Conservation (phyloP, 805 yeast species). For the Candida insectalens region DNA sequence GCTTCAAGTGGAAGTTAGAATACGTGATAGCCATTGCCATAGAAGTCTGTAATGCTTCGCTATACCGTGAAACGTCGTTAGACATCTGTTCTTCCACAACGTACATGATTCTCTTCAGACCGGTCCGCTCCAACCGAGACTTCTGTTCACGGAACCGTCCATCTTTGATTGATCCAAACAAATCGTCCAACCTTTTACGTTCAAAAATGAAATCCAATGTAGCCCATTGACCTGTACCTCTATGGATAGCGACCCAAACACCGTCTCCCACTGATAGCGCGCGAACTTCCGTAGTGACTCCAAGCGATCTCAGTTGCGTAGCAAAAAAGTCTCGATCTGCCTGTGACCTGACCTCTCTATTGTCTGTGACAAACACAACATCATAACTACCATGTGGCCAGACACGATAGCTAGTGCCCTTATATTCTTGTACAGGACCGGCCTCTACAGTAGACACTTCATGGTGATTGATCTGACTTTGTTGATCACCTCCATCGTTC, state of each 20-base stretch:
- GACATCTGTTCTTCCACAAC: slow-evolving; percentile 66
- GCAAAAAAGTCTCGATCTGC: slow-evolving; percentile 64
- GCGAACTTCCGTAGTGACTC: slow-evolving; percentile 41
- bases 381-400: slow-evolving; percentile 62
- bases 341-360: slow-evolving; percentile 67
- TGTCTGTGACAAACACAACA: slow-evolving; percentile 60
- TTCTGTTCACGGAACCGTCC: slow-evolving; percentile 89
- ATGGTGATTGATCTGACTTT: too few relatives aligned
- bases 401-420: slow-evolving; percentile 26
- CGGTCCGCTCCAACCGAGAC: slow-evolving; percentile 58
- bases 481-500: neutral
- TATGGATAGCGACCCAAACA: slow-evolving; percentile 76
- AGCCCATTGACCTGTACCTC: slow-evolving; percentile 45
- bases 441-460: neutral
- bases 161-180: slow-evolving; percentile 72
- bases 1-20: slow-evolving; percentile 55
- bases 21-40: slow-evolving; percentile 60
- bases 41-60: slow-evolving; percentile 67
- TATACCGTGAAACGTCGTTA: slow-evolving; percentile 35
- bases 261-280: slow-evolving; percentile 80
- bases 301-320: slow-evolving; percentile 37
- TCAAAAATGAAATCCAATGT: slow-evolving; percentile 81
- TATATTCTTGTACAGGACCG: neutral
- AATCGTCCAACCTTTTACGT: slow-evolving; percentile 82
- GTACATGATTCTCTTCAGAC: slow-evolving; percentile 59